Percentiles rank a stretch among this genome's conserved stretches.
Conservation (phyloP, 2,329 filamentous ascomycete species). For the Botrytis fragariae region DNA sequence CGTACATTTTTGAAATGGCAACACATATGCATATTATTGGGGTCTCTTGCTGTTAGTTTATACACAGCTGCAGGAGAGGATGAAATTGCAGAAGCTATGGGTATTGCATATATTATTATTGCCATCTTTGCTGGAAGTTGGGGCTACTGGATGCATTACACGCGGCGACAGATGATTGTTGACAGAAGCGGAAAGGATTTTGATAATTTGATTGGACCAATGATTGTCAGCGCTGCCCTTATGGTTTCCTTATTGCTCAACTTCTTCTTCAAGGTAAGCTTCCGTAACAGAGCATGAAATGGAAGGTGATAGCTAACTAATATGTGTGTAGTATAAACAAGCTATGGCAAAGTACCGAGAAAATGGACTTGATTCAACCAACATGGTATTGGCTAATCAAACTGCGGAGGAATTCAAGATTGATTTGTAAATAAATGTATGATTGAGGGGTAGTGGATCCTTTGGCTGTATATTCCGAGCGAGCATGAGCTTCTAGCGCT, state of each 20-base stretch:
- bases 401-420: constrained; percentile 12
- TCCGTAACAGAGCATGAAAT: neutral
- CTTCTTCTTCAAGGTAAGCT: constrained; percentile 75
- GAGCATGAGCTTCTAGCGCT: neutral
- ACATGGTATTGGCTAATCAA: constrained; percentile 16
- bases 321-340: constrained; percentile 28
- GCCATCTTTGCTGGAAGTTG: constrained; percentile 80
- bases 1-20: constrained; percentile 99
- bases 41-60: constrained; percentile 76
- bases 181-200: constrained; percentile 89
- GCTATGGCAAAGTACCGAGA: constrained; percentile 25
- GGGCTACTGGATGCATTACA: constrained; percentile 83
- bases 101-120: constrained; percentile 78
- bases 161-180: constrained; percentile 73
- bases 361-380: neutral
- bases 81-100: constrained; percentile 71
- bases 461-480: constrained; percentile 2
- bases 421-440: constrained; percentile 20
- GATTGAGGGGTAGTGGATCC: constrained; percentile 6
- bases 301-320: constrained; percentile 19
- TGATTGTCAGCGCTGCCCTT: constrained; percentile 78
- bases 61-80: constrained; percentile 86
- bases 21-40: constrained; percentile 86
- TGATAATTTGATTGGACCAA: constrained; percentile 80
- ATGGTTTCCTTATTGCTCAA: constrained; percentile 79